Percentiles rank a stretch among this genome's conserved stretches.
Evolutionary conservation across 2,329 filamentous ascomycete species (phyloP).

Genomic region (Fusarium sp.): DNA sequence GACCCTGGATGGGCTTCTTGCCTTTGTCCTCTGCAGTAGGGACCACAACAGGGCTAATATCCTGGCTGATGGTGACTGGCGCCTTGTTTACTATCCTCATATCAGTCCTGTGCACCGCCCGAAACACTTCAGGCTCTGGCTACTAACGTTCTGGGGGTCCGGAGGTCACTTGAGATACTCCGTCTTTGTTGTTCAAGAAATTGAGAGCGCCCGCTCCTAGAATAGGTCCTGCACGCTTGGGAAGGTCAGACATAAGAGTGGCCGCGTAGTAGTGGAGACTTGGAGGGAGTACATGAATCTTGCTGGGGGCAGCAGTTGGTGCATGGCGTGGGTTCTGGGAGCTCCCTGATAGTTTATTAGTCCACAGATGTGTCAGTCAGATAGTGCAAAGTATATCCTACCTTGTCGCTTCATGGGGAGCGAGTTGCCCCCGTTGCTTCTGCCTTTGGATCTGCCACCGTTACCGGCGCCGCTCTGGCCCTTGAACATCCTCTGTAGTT

Average conservation of each 20-base stretch:
- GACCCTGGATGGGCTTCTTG: background rate
- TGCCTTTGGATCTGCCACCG: background rate
- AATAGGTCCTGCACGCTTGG: slow-evolving; percentile 24
- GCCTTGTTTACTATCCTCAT: background rate
- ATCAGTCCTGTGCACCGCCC: slow-evolving; percentile 5
- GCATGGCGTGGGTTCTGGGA: slow-evolving; percentile 5
- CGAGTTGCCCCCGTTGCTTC: background rate
- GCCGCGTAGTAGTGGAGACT: slow-evolving; percentile 35
- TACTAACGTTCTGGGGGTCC: slow-evolving; percentile 18
- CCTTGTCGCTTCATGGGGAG: slow-evolving; percentile 20
- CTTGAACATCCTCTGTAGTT: slow-evolving; percentile 43
- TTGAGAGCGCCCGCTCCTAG: slow-evolving; percentile 39
- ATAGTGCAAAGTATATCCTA: background rate
- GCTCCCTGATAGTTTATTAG: slow-evolving; percentile 14
- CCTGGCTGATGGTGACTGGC: background rate
- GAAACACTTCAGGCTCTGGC: background rate
- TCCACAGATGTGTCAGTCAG: background rate
- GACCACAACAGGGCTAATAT: background rate
- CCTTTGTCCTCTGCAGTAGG: background rate
- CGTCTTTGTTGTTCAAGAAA: slow-evolving; percentile 39
- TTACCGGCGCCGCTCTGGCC: background rate
- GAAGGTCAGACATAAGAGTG: slow-evolving; percentile 17
- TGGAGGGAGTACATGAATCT: slow-evolving; percentile 23
- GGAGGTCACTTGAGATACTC: background rate
- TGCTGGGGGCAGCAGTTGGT: background rate